phyloP scores from a whole-genome alignment of 2,329 filamentous ascomycete species.

The Rhynchosporium agropyri region DNA sequence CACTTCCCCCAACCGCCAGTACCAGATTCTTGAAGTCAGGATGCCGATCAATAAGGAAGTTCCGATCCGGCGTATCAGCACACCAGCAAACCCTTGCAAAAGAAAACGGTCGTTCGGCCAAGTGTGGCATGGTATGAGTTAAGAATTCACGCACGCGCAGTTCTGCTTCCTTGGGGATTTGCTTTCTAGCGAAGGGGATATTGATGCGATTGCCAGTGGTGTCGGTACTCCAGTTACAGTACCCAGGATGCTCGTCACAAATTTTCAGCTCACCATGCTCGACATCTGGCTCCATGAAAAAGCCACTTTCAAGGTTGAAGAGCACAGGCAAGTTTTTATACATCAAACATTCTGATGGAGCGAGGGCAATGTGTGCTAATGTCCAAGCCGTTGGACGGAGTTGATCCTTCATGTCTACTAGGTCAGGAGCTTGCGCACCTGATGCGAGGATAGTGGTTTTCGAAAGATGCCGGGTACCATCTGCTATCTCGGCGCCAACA shows the following conservation, averaged over 20 bases:
- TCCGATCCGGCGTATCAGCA: constrained; percentile 56
- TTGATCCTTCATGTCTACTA: constrained; percentile 55
- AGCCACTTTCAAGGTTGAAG: constrained; percentile 52
- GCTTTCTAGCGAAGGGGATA: constrained; percentile 37
- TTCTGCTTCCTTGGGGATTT: constrained; percentile 52
- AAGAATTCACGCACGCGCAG: constrained; percentile 52
- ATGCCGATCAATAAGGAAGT: constrained; percentile 55
- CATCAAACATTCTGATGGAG: constrained; percentile 46
- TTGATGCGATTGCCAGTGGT: constrained; percentile 19
- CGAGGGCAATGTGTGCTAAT: constrained; percentile 54
- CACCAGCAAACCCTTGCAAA: constrained; percentile 60
- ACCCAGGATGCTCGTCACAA: constrained; percentile 60
- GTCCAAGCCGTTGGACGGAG: constrained; percentile 58
- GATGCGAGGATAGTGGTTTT: constrained; percentile 52
- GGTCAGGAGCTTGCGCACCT: constrained; percentile 50
- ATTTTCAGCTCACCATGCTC: constrained; percentile 51
- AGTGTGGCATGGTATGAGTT: constrained; percentile 55
- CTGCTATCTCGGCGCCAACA: constrained; percentile 48
- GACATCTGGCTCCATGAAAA: constrained; percentile 53
- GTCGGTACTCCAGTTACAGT: constrained; percentile 50
- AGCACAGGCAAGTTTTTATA: constrained; percentile 54
- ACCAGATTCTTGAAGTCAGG: constrained; percentile 48
- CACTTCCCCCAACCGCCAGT: constrained; percentile 54
- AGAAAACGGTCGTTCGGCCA: constrained; percentile 51
- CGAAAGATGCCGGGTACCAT: constrained; percentile 47